Percentiles rank a stretch among this genome's conserved stretches.
These are phyloP conservation scores for Colletotrichum higginsianum DNA, from an alignment of 2,329 filamentous ascomycete species.

Conservation along the genomic window DNA sequence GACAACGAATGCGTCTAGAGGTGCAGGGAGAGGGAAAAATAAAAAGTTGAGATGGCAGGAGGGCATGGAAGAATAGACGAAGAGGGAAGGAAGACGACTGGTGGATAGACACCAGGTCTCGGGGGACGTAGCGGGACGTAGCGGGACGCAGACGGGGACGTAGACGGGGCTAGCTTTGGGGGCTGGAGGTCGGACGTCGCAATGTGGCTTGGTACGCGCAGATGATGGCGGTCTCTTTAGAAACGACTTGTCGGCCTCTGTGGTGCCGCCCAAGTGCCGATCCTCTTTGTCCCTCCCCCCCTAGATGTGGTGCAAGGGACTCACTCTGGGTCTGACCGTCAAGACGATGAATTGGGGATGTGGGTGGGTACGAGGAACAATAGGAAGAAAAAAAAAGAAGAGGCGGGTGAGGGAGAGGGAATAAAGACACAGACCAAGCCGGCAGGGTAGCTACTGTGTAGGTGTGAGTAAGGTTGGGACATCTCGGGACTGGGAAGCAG, in stretches of 20 bases:
- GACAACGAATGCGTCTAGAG: slow-evolving; percentile 1
- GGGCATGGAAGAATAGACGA: neutral
- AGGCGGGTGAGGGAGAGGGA: neutral
- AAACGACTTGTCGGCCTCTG: slow-evolving; percentile 11
- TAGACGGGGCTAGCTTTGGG: slow-evolving; percentile 16
- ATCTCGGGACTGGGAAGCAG: slow-evolving; percentile 17
- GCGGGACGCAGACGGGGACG: neutral
- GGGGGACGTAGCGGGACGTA: neutral
- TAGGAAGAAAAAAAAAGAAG: neutral
- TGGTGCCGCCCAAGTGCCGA: slow-evolving; percentile 16
- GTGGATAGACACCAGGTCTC: slow-evolving; percentile 22
- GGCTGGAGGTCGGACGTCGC: slow-evolving; percentile 38
- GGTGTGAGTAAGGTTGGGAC: neutral
- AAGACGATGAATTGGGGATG: neutral
- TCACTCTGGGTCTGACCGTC: neutral
- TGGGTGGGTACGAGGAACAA: neutral
- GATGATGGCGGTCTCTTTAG: slow-evolving; percentile 26
- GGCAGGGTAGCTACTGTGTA: neutral
- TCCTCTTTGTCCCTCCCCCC: slow-evolving; percentile 12
- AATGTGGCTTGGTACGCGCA: slow-evolving; percentile 28
- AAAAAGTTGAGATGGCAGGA: slow-evolving; percentile 20
- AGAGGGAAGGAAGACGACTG: slow-evolving; percentile 2
- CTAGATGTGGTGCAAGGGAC: too few species aligned
- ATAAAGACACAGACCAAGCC: neutral
- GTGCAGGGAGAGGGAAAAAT: neutral